These are phyloP conservation scores for Populus ilicifolia DNA, from an alignment of 345 rosid genomes.

Conservation along the genomic window DNA sequence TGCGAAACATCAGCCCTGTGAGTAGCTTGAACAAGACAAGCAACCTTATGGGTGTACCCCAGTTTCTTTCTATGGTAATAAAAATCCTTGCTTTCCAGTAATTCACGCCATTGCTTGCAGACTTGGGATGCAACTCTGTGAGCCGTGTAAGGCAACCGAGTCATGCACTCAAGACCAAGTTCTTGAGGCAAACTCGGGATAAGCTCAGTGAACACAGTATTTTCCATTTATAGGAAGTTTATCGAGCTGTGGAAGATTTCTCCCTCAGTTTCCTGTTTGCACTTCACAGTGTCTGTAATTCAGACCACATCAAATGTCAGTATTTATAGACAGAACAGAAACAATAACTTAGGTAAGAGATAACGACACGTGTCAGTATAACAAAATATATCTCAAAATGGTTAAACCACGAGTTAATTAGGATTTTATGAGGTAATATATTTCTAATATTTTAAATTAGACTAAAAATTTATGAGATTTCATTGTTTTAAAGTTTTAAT, in stretches of 20 bases:
- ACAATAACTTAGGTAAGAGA: neutral
- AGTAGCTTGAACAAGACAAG: constrained; percentile 53
- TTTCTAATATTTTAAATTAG: no score
- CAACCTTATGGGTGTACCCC: constrained; percentile 42
- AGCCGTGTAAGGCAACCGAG: constrained; percentile 41
- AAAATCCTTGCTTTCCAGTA: constrained; percentile 45
- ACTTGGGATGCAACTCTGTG: constrained; percentile 48
- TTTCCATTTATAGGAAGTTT: neutral
- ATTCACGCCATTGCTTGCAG: constrained; percentile 49
- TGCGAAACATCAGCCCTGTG: neutral
- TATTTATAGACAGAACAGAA: neutral
- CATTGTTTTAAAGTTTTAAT: no score
- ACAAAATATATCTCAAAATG: no score
- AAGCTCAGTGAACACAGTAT: constrained; percentile 21
- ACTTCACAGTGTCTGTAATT: no score
- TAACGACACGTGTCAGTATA: neutral
- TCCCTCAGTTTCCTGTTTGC: neutral
- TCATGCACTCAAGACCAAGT: constrained; percentile 54
- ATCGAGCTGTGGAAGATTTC: neutral
- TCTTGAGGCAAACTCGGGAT: constrained; percentile 53
- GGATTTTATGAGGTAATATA: no score
- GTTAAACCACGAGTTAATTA: no score
- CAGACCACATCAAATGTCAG: neutral
- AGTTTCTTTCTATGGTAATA: constrained; percentile 37
- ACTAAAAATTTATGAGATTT: no score